Base-by-base conservation (phyloP, 2,329 filamentous ascomycete genomes). In the Claviceps sp. region DNA sequence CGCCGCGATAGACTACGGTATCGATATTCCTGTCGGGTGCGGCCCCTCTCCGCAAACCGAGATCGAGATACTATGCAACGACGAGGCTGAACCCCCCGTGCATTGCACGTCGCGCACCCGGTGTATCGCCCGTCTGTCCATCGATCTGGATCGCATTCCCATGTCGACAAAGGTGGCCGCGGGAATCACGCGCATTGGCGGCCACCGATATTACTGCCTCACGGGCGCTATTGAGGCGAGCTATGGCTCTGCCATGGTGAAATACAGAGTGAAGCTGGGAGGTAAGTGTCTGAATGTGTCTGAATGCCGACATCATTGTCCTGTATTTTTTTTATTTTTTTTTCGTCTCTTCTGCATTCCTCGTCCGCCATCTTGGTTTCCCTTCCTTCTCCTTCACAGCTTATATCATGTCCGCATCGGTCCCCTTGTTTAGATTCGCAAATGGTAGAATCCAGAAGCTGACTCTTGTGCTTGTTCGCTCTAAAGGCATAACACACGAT, bases 201-300 rank as follows among this genome's bases (percentile, higher is more conserved):
- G 58, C 53, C 64, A 68, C 51, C 62, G 61, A 26, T 69, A 69
- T 50, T 67, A 66, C 53, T 68, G 65, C 49, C 51, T 69, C 43
- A 60, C 60, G 44, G 66, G 66, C 5, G 64, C 58, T 5, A 68
- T 69, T 38, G 65, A 69, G 48, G 66, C 66, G 49, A 62, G 57
- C 34, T 69, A 68, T 53, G 65, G 61, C n/a, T 68, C 66, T 47
- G 66, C 66, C 47, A 65, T 66, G 57, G 62, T 69, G 52, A 68
- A 64, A 14, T 69, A 69, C 55, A 60, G 57, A 5, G 61, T 66
- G 8, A 66, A 68, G 52, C 64, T 69, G 40, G 66, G 64, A 62
- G 66, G 66, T 67, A 52, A 55, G 61, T 52, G 26, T 37, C 29
- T 17, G 13, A 34, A 40, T 17, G 29, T n/a, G n/a, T n/a, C n/a